phyloP scores from a whole-genome alignment of 495 filamentous ascomycete genomes.

The Penicillium malachiteum region DNA sequence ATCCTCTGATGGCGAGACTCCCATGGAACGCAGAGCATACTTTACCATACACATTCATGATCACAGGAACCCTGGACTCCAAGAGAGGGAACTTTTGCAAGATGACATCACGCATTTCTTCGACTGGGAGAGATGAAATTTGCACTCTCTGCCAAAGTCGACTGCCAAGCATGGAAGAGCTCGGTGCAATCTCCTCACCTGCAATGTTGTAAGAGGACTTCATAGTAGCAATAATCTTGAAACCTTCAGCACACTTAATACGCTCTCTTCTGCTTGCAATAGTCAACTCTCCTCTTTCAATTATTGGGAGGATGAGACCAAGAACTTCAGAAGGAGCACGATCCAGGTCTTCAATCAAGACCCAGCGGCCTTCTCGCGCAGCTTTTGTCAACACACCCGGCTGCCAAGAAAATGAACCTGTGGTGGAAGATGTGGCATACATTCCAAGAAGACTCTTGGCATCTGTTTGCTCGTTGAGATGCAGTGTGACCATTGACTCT shows the following conservation, averaged over 20 bases:
- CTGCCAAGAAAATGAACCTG: constrained; percentile 87
- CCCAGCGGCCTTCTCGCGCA: constrained; percentile 90
- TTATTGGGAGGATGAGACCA: constrained; percentile 83
- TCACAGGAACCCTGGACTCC: constrained; percentile 61
- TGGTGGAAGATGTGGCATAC: constrained; percentile 80
- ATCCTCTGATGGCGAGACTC: constrained; percentile 45
- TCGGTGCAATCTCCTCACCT: constrained; percentile 60
- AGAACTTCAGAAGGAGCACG: constrained; percentile 94
- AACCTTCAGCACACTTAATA: constrained; percentile 77
- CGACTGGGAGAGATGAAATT: constrained; percentile 62
- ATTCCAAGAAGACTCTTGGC: constrained; percentile 91
- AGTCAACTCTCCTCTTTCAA: constrained; percentile 82
- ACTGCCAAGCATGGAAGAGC: constrained; percentile 65
- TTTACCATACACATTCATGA: constrained; percentile 74
- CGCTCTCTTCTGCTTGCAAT: constrained; percentile 84
- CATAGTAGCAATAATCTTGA: constrained; percentile 87
- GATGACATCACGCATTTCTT: constrained; percentile 75
- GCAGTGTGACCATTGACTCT: constrained; percentile 79
- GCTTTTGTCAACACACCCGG: constrained; percentile 94
- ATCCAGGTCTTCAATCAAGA: constrained; percentile 94
- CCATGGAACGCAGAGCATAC: constrained; percentile 56
- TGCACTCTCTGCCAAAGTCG: constrained; percentile 78
- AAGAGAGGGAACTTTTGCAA: constrained; percentile 66
- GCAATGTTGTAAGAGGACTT: constrained; percentile 70
- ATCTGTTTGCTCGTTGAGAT: constrained; percentile 96